These are phyloP conservation scores for Antitrichia curtipendula DNA, from an alignment of 225 moss, liverwort and hornwort species.

Conservation along the genomic window DNA sequence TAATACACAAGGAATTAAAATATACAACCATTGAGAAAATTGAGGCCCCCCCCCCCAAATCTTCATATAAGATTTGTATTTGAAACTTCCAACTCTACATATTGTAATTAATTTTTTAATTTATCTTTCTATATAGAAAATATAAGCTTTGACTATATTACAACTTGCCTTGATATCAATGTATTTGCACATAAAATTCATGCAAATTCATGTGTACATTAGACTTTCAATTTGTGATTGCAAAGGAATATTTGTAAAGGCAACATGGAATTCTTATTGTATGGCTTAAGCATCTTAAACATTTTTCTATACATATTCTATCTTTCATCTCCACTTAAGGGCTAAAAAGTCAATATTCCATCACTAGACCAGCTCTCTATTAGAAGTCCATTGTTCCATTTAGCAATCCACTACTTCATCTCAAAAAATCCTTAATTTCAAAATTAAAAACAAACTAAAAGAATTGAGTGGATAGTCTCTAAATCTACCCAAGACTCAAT, in stretches of 20 bases:
- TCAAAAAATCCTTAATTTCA: too few relatives aligned
- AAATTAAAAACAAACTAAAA: too few relatives aligned
- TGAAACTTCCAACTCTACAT: not conserved
- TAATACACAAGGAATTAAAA: not conserved
- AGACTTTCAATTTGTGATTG: not conserved
- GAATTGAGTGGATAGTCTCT: too few relatives aligned
- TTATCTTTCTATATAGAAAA: not conserved
- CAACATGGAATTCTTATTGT: not conserved
- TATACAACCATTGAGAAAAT: not conserved
- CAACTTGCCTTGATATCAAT: not conserved
- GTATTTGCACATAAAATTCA: not conserved
- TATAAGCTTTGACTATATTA: not conserved
- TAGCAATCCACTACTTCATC: too few relatives aligned
- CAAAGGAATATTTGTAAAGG: not conserved
- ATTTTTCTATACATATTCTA: not conserved
- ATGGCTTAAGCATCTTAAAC: not conserved
- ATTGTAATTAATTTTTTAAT: not conserved
- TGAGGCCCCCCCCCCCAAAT: too few relatives aligned
- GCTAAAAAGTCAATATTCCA: not conserved
- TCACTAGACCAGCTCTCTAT: not conserved
- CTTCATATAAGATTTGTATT: not conserved
- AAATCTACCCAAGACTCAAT: too few relatives aligned
- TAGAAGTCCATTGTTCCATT: too few relatives aligned
- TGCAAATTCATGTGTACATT: not conserved
- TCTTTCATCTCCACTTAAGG: rapidly evolving